Conservation (phyloP, 768 basidiomycete species). For the Piloderma croceum region DNA sequence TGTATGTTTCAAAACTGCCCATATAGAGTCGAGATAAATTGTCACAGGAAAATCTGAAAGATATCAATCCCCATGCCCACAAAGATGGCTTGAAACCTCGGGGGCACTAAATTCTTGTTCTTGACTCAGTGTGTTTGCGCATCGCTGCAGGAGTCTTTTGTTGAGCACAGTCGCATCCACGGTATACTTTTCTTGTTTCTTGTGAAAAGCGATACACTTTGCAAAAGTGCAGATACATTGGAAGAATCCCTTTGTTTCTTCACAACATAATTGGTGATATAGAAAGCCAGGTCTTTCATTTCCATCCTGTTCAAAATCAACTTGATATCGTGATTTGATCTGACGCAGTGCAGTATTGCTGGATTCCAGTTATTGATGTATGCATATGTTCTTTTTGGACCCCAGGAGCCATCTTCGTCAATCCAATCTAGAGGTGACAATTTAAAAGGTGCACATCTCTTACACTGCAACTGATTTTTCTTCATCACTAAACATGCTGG, state of each 20-base stretch:
- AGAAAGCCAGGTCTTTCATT: slow-evolving; percentile 31
- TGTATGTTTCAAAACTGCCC: no score
- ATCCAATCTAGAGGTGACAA: slow-evolving; percentile 20
- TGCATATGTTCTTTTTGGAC: slow-evolving; percentile 14
- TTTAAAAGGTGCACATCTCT: slow-evolving; percentile 27
- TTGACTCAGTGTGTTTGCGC: slow-evolving; percentile 26
- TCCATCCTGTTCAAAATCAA: slow-evolving; percentile 28
- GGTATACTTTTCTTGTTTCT: slow-evolving; percentile 4
- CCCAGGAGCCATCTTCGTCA: slow-evolving; percentile 23
- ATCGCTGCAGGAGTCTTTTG: slow-evolving; percentile 27
- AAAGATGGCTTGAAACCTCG: slow-evolving; percentile 33
- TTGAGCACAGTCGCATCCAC: slow-evolving; percentile 16
- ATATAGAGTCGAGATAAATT: no score
- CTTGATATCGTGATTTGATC: slow-evolving; percentile 37
- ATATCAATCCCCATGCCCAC: slow-evolving; percentile 37
- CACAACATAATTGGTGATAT: slow-evolving; percentile 33
- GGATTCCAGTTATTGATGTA: slow-evolving; percentile 28
- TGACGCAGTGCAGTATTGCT: slow-evolving; percentile 11
- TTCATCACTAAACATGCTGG: no score
- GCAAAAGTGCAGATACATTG: slow-evolving; percentile 38
- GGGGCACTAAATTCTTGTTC: slow-evolving; percentile 35
- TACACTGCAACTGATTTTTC: no score
- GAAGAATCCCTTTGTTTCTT: slow-evolving; percentile 34
- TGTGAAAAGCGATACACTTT: slow-evolving; percentile 22
- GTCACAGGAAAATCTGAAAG: slow-evolving; percentile 31